These are phyloP conservation scores for Fusarium liriodendri DNA, from an alignment of 2,329 filamentous ascomycete genomes.

Conservation along the genomic window DNA sequence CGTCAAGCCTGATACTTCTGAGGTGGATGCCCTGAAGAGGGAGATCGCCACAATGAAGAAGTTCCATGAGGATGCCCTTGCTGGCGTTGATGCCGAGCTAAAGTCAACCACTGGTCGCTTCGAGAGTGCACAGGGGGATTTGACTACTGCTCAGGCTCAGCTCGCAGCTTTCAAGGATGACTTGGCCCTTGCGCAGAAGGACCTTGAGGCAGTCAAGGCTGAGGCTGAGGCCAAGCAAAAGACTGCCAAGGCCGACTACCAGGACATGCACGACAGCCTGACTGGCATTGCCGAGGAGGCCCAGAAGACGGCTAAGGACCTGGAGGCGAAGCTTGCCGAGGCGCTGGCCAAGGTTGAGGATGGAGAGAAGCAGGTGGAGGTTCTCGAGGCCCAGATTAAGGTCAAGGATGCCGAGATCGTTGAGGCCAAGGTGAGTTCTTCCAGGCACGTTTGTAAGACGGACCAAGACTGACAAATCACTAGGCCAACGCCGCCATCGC, in stretches of 20 bases:
- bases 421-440: slow-evolving; percentile 65
- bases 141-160: slow-evolving; percentile 52
- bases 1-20: slow-evolving; percentile 66
- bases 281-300: slow-evolving; percentile 70
- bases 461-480: background rate
- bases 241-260: slow-evolving; percentile 69
- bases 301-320: slow-evolving; percentile 63
- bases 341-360: slow-evolving; percentile 59
- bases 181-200: slow-evolving; percentile 61
- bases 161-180: slow-evolving; percentile 51
- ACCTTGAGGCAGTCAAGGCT: slow-evolving; percentile 63
- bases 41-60: slow-evolving; percentile 63
- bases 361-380: slow-evolving; percentile 59
- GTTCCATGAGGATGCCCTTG: slow-evolving; percentile 57
- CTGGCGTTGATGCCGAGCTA: slow-evolving; percentile 46
- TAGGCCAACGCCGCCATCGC: slow-evolving; percentile 59
- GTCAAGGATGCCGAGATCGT: slow-evolving; percentile 73
- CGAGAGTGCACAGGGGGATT: slow-evolving; percentile 48
- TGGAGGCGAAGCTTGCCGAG: slow-evolving; percentile 61
- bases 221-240: slow-evolving; percentile 64
- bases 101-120: slow-evolving; percentile 52
- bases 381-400: slow-evolving; percentile 67
- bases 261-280: slow-evolving; percentile 72
- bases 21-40: slow-evolving; percentile 62
- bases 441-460: background rate